A percentile compares a stretch with the other conserved stretches of the same genome.
These are phyloP conservation scores for Tolypocladium tundrense DNA, from an alignment of 2,329 filamentous ascomycete genomes.

Conservation along the genomic window DNA sequence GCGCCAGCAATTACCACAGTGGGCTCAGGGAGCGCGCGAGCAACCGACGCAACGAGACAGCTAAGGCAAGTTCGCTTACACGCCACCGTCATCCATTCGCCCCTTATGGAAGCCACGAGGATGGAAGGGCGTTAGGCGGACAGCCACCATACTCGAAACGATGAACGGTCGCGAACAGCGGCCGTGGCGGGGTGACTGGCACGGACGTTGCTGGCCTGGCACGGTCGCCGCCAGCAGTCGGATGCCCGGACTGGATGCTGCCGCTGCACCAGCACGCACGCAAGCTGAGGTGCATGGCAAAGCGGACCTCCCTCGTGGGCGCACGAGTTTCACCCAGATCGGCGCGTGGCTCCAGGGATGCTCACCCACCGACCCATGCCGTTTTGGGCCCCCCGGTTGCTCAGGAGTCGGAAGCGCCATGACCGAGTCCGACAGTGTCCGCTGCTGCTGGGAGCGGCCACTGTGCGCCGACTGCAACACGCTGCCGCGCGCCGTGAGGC, in stretches of 20 bases:
- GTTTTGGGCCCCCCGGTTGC: slow-evolving; percentile 9
- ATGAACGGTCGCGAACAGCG: neutral
- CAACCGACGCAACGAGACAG: neutral
- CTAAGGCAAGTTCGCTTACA: neutral
- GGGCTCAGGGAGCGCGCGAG: neutral
- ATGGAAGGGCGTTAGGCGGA: neutral
- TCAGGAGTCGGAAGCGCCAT: neutral
- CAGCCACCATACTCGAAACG: neutral
- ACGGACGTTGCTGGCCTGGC: neutral
- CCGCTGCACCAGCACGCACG: neutral
- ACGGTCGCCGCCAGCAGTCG: neutral
- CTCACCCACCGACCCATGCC: slow-evolving; percentile 12
- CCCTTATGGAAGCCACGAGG: neutral
- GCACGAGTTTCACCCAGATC: slow-evolving; percentile 15
- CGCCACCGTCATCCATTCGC: neutral
- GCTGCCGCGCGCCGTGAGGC: neutral
- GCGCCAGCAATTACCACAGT: neutral
- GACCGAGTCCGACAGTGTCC: neutral
- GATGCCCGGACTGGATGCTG: neutral
- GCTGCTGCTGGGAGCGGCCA: neutral
- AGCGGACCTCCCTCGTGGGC: slow-evolving; percentile 8
- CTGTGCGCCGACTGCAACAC: neutral
- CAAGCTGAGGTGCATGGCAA: slow-evolving; percentile 1
- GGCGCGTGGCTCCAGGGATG: slow-evolving; percentile 29
- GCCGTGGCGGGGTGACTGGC: neutral